A percentile compares a stretch with the other conserved stretches of the same genome.
phyloP scores from a whole-genome alignment of 2,329 filamentous ascomycete species.

The Plenodomus lindquistii region DNA sequence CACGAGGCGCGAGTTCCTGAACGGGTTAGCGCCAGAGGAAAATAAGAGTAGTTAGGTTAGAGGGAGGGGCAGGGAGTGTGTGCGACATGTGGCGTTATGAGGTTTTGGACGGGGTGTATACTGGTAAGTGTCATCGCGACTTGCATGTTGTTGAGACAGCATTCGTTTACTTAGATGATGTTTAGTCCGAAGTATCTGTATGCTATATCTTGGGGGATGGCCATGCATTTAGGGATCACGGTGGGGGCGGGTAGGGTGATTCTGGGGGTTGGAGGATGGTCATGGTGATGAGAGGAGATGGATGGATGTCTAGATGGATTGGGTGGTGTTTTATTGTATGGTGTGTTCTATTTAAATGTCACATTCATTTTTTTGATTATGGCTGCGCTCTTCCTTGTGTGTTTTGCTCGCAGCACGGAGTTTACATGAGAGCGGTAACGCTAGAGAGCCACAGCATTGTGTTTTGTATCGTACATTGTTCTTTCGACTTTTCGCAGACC shows the following conservation, averaged over 20 bases:
- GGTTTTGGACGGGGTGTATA: conserved; percentile 69
- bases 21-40: conserved; percentile 22
- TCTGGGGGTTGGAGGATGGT: conserved; percentile 41
- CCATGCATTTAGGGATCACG: conserved; percentile 68
- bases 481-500: no score
- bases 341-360: no score
- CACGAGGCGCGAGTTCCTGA: conserved; percentile 31
- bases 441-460: no score
- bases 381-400: no score
- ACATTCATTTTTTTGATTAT: no score
- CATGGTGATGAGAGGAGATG: background rate
- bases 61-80: conserved; percentile 15
- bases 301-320: no score
- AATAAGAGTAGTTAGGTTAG: conserved; percentile 11
- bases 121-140: conserved; percentile 81
- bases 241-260: conserved; percentile 38
- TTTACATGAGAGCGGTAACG: no score
- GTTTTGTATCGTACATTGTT: no score
- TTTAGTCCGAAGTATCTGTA: conserved; percentile 98
- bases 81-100: conserved; percentile 66
- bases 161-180: conserved; percentile 98
- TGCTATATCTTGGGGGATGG: conserved; percentile 83
- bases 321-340: background rate
- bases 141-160: conserved; percentile 80
- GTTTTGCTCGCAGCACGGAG: no score